phyloP scores from a whole-genome alignment of 129 eudicot genomes.

The Saposhnikovia divaricata region DNA sequence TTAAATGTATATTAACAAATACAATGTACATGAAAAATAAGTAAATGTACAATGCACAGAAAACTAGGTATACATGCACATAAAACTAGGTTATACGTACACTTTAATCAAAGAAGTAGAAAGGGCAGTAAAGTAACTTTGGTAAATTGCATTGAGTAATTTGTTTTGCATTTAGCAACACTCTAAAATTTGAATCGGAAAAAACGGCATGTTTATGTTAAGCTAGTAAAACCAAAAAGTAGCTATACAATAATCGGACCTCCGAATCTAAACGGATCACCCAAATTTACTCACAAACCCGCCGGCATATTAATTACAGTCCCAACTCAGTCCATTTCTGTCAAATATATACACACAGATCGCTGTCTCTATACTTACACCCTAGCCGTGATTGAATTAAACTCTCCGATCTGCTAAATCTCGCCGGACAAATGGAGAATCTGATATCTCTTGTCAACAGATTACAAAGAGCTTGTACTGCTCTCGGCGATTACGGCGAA shows the following conservation, averaged over 20 bases:
- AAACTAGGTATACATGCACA: no score
- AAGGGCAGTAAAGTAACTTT: no score
- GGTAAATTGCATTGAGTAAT: no score
- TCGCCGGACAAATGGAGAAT: slow-evolving; percentile 51
- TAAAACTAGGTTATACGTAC: no score
- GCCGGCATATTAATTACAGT: neutral
- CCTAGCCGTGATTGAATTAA: neutral
- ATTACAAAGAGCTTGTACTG: slow-evolving; percentile 89
- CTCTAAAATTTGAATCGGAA: neutral
- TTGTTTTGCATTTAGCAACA: no score
- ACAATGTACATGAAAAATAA: no score
- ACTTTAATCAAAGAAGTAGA: no score
- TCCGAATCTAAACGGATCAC: neutral
- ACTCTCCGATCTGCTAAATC: neutral
- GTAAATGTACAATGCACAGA: no score
- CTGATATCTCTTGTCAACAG: slow-evolving; percentile 69
- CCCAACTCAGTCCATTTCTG: neutral
- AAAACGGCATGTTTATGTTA: neutral
- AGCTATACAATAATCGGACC: neutral
- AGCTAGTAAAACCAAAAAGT: neutral
- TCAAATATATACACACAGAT: neutral
- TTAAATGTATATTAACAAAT: no score
- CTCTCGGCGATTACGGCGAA: slow-evolving; percentile 90
- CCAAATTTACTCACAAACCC: neutral
- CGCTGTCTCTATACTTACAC: neutral